Evolutionary conservation across 2,329 filamentous ascomycete genomes (phyloP).

Genomic region (Diaporthe citri): DNA sequence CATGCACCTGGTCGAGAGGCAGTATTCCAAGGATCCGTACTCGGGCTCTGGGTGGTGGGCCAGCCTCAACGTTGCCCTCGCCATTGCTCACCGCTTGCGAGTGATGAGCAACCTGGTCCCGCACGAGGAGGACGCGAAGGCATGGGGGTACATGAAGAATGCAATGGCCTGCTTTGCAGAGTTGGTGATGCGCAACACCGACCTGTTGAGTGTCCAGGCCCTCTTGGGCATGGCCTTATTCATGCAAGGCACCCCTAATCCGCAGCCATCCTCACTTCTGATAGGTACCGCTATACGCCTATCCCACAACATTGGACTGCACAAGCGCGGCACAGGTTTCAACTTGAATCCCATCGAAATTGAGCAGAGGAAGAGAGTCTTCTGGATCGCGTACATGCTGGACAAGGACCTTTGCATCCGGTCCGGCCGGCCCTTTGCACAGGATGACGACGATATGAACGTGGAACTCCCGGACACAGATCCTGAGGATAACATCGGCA

Average conservation of each 20-base stretch:
- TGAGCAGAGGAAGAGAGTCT: constrained; percentile 81
- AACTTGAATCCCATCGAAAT: constrained; percentile 94
- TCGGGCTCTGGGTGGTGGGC: constrained; percentile 99
- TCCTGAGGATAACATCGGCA: constrained; percentile 91
- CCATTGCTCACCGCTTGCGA: constrained; percentile 91
- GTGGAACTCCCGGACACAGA: constrained; percentile 94
- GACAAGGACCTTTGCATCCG: constrained; percentile 74
- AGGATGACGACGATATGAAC: constrained; percentile 85
- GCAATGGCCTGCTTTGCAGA: constrained; percentile 94
- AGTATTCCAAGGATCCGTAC: constrained; percentile 93
- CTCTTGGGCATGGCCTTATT: constrained; percentile 94
- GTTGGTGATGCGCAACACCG: constrained; percentile 94
- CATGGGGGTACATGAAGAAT: constrained; percentile 97
- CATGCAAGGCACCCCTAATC: constrained; percentile 95
- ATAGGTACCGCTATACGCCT: constrained; percentile 91
- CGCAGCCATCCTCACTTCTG: constrained; percentile 92
- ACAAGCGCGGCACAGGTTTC: constrained; percentile 93
- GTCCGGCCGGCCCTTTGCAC: constrained; percentile 70
- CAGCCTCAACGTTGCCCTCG: constrained; percentile 91
- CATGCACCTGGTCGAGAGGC: constrained; percentile 95
- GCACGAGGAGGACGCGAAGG: constrained; percentile 91
- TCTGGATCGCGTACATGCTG: constrained; percentile 76
- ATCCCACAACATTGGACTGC: constrained; percentile 93
- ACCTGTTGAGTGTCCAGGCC: constrained; percentile 93
- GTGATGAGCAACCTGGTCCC: constrained; percentile 96